Evolutionary conservation across 768 basidiomycete species (phyloP), one percentile per base, ranked within the genome.

Genomic region (Cystofilobasidium capitatum): DNA sequence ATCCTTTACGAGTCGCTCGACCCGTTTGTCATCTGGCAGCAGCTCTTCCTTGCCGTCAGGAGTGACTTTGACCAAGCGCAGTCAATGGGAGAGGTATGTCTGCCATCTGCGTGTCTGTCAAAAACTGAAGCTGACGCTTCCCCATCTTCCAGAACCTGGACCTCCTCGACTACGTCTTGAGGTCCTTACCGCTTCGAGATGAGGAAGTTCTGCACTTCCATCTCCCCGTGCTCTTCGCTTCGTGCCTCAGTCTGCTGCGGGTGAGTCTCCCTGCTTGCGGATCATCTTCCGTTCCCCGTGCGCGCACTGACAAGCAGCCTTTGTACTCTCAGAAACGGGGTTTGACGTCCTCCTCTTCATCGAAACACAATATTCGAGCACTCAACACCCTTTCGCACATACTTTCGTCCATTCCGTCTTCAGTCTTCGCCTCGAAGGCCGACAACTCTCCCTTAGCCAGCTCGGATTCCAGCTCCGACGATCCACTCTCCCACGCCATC

Each of bases 191-290:
- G 14, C 74, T 81, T 1, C 88, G 90, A 72, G 94, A 98, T 71
- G 91, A 97, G 69, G 94, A 96, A 74, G 83, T 89, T 31, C 85
- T 83, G 73, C 82, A 80, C 3, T 80, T 91, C 35, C 90, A 94
- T 76, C 78, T 92, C 14, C 92, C 94, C 0, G 77, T 91, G 49
- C 79, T 91, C 17, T 86, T 93, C 66, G 80, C 84, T 2, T 85
- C 83, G 8, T 79, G 89, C 49, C 74, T 87, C 45, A 86, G 89
- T 69, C 72, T 82, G 7, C 70, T 90, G 39, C 78, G 83, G 70
- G 90, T 91, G 75, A 76, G 81, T 59, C n/a, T 14, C 10, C 24
- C n/a, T 47, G 40, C 39, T 26, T 51, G 68, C 35, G 29, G 13
- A 6, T 29, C 22, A 5, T 60, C 37, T n/a, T n/a, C n/a, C n/a